phyloP scores from a whole-genome alignment of 2,329 filamentous ascomycete species.

The Penicillium sp. region DNA sequence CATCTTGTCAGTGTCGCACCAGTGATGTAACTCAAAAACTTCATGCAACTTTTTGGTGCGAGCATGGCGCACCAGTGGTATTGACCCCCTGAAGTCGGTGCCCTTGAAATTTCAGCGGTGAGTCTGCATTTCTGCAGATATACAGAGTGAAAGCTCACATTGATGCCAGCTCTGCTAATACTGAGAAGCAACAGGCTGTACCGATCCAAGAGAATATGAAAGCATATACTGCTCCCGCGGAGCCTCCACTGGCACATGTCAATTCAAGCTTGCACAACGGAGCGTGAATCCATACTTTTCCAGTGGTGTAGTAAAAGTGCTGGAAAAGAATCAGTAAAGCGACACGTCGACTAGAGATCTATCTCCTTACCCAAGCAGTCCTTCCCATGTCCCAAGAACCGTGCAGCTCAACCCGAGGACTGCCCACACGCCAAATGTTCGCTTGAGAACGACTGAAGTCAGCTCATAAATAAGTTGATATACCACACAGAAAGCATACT shows the following conservation, averaged over 20 bases:
- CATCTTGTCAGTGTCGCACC: not conserved
- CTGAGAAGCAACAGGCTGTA: not conserved
- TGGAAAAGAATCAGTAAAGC: not conserved
- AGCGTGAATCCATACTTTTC: not conserved
- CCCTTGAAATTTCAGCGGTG: not conserved
- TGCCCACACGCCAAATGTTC: not conserved
- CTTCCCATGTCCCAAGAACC: not conserved
- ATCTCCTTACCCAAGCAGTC: not conserved
- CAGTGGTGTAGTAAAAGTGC: not conserved
- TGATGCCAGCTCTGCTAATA: not conserved
- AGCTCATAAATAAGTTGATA: not conserved
- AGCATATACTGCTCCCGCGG: slow-evolving; percentile 4
- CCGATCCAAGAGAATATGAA: slow-evolving; percentile 2
- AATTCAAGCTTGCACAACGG: not conserved
- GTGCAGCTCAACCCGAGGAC: not conserved
- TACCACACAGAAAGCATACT: not conserved
- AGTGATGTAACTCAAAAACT: slow-evolving; percentile 5
- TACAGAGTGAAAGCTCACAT: not conserved
- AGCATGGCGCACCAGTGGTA: slow-evolving; percentile 9
- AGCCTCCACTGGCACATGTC: not conserved
- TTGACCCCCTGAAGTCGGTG: slow-evolving; percentile 1
- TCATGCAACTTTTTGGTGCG: not conserved
- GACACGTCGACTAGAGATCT: not conserved
- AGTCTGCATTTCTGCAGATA: not conserved
- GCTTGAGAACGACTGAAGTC: not conserved